Evolutionary conservation across 1,284 basidiomycete species (phyloP).

Genomic region (Cryptococcus maquisensis): DNA sequence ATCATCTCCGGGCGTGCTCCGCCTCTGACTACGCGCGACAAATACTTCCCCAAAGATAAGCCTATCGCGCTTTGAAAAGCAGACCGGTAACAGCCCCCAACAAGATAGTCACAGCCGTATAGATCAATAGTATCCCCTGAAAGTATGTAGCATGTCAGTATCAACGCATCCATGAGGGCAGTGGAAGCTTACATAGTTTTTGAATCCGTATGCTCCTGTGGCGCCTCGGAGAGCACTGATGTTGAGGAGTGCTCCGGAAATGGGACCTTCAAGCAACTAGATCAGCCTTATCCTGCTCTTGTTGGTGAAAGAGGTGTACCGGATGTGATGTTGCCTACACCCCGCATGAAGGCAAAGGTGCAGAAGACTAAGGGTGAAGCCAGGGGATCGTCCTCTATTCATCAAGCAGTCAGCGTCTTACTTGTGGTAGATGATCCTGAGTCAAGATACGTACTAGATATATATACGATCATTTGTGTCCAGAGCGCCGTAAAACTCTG

Average conservation of each 20-base stretch:
- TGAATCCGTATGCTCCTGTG: slow-evolving; percentile 40
- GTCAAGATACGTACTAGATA: slow-evolving; percentile 23
- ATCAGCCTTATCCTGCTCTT: not conserved
- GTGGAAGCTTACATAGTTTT: slow-evolving; percentile 33
- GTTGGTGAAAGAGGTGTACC: slow-evolving; percentile 15
- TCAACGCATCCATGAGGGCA: not conserved
- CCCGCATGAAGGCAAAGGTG: slow-evolving; percentile 40
- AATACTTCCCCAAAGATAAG: no score
- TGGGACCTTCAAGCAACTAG: slow-evolving; percentile 19
- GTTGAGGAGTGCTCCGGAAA: slow-evolving; percentile 35
- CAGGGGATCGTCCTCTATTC: slow-evolving; percentile 39
- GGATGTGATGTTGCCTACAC: slow-evolving; percentile 45
- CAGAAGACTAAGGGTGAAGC: slow-evolving; percentile 38
- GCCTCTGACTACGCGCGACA: no score
- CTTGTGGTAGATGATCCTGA: not conserved
- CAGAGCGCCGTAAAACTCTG: slow-evolving; percentile 36
- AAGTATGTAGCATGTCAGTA: not conserved
- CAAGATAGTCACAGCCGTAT: slow-evolving; percentile 15
- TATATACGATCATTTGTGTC: slow-evolving; percentile 35
- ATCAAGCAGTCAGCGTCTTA: not conserved
- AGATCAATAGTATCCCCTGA: slow-evolving; percentile 16
- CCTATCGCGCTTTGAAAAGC: slow-evolving; percentile 4
- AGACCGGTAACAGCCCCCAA: slow-evolving; percentile 10
- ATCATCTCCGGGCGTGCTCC: no score
- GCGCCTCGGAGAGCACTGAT: slow-evolving; percentile 20